Evolutionary conservation across 2,329 filamentous ascomycete species (phyloP).

Genomic region (Aspergillus fumigatiaffinis): DNA sequence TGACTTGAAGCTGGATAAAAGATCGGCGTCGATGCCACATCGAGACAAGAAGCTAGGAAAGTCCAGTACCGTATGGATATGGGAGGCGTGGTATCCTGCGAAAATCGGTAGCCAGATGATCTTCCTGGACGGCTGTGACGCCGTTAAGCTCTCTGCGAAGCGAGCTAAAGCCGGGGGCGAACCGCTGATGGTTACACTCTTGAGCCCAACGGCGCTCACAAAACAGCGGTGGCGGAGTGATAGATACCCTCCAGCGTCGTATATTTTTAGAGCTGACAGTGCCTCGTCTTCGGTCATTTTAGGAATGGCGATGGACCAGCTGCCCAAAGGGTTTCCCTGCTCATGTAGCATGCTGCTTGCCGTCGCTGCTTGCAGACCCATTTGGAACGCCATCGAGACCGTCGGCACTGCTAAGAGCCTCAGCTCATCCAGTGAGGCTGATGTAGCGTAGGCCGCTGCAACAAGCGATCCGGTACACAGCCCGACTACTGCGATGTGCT

Average conservation of each 20-base stretch:
- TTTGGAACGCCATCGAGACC: too few relatives aligned
- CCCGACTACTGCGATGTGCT: neutral
- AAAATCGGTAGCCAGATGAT: too few relatives aligned
- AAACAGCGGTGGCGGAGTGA: neutral
- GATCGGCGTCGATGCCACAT: neutral
- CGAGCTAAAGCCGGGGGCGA: too few relatives aligned
- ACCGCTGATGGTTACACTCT: too few relatives aligned
- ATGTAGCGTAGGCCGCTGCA: neutral
- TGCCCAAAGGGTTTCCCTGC: neutral
- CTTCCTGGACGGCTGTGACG: too few relatives aligned
- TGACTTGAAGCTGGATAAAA: neutral
- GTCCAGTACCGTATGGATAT: too few relatives aligned
- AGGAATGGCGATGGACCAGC: slow-evolving; percentile 1
- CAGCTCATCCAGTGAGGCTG: neutral
- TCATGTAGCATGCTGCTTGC: neutral
- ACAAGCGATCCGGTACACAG: neutral
- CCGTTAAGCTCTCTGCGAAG: too few relatives aligned
- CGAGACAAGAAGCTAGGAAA: too few relatives aligned
- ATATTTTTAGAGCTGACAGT: neutral
- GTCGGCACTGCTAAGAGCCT: neutral
- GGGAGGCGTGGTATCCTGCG: too few relatives aligned
- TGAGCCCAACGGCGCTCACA: neutral
- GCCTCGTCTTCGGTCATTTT: neutral
- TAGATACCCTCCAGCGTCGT: neutral
- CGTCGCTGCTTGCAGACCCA: too few relatives aligned